A percentile compares a stretch with the other conserved stretches of the same genome.
phyloP scores from a whole-genome alignment of 768 basidiomycete species.

The Hericium rajendrae region DNA sequence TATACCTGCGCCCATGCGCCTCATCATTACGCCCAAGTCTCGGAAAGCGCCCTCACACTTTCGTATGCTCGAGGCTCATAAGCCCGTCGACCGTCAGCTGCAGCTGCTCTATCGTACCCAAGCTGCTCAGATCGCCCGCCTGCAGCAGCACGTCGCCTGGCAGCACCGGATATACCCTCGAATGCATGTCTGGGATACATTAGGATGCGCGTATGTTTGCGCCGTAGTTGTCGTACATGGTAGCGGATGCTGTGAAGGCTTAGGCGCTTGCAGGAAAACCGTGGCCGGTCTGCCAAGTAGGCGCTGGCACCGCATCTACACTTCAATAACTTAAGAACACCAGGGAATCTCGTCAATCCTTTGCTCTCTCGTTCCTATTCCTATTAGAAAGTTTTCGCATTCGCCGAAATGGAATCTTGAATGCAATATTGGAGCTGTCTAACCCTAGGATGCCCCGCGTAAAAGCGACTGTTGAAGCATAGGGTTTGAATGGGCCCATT shows the following conservation, averaged over 20 bases:
- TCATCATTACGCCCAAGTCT: not conserved
- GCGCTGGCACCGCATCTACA: no score
- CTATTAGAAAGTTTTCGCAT: no score
- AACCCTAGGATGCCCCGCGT: no score
- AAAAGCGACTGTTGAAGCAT: no score
- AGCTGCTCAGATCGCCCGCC: slow-evolving; percentile 27
- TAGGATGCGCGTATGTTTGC: slow-evolving; percentile 25
- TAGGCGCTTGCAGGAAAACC: no score
- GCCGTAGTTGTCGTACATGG: slow-evolving; percentile 10
- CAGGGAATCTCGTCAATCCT: no score
- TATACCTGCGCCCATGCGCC: slow-evolving; percentile 16
- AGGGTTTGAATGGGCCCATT: no score
- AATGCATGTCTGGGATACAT: slow-evolving; percentile 32
- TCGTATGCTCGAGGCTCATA: slow-evolving; percentile 23
- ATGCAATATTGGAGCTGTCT: no score
- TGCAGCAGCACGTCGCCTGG: slow-evolving; percentile 31
- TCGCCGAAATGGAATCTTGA: no score
- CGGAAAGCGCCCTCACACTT: slow-evolving; percentile 21
- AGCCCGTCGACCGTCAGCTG: slow-evolving; percentile 27
- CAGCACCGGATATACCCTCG: slow-evolving; percentile 21
- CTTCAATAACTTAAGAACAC: no score
- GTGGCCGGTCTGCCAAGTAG: no score
- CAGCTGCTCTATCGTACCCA: slow-evolving; percentile 20
- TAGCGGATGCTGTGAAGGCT: not conserved
- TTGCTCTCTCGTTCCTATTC: no score